Evolutionary conservation across 768 basidiomycete genomes (phyloP).

Genomic region (Lentinula sp.): DNA sequence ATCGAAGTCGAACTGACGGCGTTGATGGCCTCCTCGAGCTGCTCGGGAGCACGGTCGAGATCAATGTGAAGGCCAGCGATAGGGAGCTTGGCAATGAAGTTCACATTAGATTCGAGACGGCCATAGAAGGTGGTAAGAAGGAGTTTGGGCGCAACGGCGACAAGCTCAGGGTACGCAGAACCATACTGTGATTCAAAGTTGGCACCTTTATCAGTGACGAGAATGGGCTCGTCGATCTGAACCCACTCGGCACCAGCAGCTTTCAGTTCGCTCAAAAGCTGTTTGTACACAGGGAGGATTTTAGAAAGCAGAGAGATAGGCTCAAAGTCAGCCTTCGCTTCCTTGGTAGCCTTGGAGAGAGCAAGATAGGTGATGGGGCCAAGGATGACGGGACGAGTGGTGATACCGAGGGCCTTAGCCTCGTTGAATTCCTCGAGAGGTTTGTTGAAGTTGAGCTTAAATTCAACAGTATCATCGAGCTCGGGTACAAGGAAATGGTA

Average conservation of each 20-base stretch:
- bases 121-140: slow-evolving; percentile 95
- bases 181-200: slow-evolving; percentile 75
- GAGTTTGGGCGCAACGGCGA: slow-evolving; percentile 83
- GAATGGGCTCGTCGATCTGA: slow-evolving; percentile 95
- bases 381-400: slow-evolving; percentile 91
- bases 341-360: slow-evolving; percentile 88
- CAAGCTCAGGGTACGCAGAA: slow-evolving; percentile 75
- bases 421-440: slow-evolving; percentile 91
- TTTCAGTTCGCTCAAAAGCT: slow-evolving; percentile 87
- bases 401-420: slow-evolving; percentile 84
- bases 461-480: slow-evolving; percentile 82
- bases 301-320: slow-evolving; percentile 87
- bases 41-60: slow-evolving; percentile 86
- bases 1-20: slow-evolving; percentile 82
- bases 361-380: slow-evolving; percentile 95
- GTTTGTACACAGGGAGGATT: slow-evolving; percentile 87
- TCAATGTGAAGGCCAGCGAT: slow-evolving; percentile 94
- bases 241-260: slow-evolving; percentile 90
- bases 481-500: slow-evolving; percentile 99
- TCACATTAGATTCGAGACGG: slow-evolving; percentile 89
- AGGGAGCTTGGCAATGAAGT: slow-evolving; percentile 87
- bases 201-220: slow-evolving; percentile 84
- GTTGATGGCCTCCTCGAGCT: slow-evolving; percentile 75
- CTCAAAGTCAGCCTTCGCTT: slow-evolving; percentile 77
- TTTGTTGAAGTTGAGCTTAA: slow-evolving; percentile 96